Conservation (phyloP, 2,329 filamentous ascomycete genomes). For the Pseudocercospora macadamiae region DNA sequence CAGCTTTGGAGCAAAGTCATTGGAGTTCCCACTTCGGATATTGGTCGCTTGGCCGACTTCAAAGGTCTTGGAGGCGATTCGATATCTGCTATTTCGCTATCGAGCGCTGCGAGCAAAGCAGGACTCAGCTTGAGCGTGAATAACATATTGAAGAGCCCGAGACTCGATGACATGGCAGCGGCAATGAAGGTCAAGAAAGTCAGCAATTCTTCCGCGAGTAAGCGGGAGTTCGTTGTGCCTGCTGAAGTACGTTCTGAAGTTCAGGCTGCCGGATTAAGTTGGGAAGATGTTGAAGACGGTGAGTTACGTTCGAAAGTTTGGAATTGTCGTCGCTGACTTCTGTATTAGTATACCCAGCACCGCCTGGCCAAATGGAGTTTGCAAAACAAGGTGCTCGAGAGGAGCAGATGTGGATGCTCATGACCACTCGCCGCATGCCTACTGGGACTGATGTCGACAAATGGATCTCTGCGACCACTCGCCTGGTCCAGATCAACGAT, state of each 20-base stretch:
- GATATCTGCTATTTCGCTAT: conserved; percentile 49
- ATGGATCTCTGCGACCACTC: not conserved
- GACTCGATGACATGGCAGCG: not conserved
- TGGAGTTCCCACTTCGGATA: not conserved
- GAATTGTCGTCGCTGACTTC: not conserved
- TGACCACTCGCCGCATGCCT: not conserved
- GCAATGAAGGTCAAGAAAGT: not conserved
- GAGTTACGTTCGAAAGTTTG: not conserved
- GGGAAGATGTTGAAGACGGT: not conserved
- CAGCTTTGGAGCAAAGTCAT: not conserved
- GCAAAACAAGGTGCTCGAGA: not conserved
- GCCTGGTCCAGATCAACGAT: not conserved
- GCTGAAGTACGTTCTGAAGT: not conserved
- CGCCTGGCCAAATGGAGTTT: not conserved
- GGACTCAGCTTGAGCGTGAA: not conserved
- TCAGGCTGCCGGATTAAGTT: not conserved
- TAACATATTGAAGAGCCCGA: not conserved
- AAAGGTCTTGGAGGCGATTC: conserved; percentile 51
- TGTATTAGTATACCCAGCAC: not conserved
- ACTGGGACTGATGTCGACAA: not conserved
- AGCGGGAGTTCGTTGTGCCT: not conserved
- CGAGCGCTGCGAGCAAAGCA: conserved; percentile 28
- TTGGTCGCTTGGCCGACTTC: conserved; percentile 42
- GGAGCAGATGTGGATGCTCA: not conserved
- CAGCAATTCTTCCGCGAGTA: not conserved